Evolutionary conservation across 352 stramenopile genomes (phyloP).

Genomic region (Phytophthora pistaciae): DNA sequence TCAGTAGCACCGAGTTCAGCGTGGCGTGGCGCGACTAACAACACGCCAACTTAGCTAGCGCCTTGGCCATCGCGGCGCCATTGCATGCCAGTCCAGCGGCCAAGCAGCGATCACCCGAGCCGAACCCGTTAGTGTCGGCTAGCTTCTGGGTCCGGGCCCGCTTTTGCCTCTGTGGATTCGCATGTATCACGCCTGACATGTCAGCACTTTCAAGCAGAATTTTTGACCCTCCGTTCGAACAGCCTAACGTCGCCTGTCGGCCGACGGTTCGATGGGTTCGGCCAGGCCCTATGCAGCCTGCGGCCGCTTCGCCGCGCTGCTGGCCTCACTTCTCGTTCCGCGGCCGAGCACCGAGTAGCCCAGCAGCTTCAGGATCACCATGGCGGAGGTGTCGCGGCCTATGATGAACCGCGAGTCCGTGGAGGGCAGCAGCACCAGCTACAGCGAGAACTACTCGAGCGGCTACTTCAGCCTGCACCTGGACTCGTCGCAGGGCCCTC

Average conservation of each 20-base stretch:
- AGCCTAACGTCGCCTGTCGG: constrained; percentile 15
- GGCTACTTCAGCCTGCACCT: constrained; percentile 30
- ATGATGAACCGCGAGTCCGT: neutral
- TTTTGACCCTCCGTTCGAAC: constrained; percentile 10
- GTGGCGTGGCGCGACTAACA: neutral
- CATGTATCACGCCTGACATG: constrained; percentile 13
- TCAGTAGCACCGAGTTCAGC: neutral
- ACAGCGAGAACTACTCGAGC: constrained; percentile 28
- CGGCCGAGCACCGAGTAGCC: constrained; percentile 1
- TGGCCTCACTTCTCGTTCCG: constrained; percentile 21
- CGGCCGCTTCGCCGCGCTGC: neutral
- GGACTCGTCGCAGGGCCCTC: constrained; percentile 28
- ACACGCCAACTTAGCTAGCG: neutral
- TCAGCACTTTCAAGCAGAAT: constrained; percentile 3
- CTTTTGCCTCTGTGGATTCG: constrained; percentile 1
- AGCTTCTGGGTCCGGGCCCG: neutral
- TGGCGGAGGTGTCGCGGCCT: constrained; percentile 28
- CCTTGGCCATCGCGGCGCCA: neutral
- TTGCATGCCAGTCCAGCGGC: neutral
- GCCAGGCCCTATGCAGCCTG: neutral
- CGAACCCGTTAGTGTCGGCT: constrained; percentile 5
- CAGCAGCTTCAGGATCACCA: neutral
- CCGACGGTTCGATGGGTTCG: neutral
- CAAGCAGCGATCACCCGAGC: neutral
- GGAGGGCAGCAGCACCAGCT: constrained; percentile 13